These are phyloP conservation scores for Thelephora terrestris DNA, from an alignment of 1,284 basidiomycete species.

Conservation along the genomic window DNA sequence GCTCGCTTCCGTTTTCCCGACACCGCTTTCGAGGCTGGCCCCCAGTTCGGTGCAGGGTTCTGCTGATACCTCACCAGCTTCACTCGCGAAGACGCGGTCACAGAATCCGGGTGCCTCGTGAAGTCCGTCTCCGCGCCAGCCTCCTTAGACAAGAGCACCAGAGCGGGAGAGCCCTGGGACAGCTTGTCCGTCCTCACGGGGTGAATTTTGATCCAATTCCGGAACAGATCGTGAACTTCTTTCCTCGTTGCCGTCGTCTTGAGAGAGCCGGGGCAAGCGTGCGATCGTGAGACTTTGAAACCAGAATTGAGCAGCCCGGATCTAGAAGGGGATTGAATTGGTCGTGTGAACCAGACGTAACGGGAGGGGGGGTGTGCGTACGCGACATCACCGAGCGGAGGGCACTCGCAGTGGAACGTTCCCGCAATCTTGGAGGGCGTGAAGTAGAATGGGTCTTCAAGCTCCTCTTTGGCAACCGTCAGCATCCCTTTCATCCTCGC, in stretches of 20 bases:
- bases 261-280: slow-evolving; percentile 80
- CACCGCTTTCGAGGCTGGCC: slow-evolving; percentile 62
- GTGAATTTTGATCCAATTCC: slow-evolving; percentile 72
- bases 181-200: slow-evolving; percentile 83
- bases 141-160: slow-evolving; percentile 53
- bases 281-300: slow-evolving; percentile 80
- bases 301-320: slow-evolving; percentile 87
- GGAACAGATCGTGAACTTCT: slow-evolving; percentile 76
- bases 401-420: slow-evolving; percentile 75
- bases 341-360: background rate
- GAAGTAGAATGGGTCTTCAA: slow-evolving; percentile 83
- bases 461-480: slow-evolving; percentile 79
- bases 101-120: slow-evolving; percentile 55
- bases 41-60: slow-evolving; percentile 91
- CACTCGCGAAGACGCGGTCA: slow-evolving; percentile 47
- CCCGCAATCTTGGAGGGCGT: slow-evolving; percentile 78
- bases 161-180: slow-evolving; percentile 59
- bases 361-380: slow-evolving; percentile 31
- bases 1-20: slow-evolving; percentile 42
- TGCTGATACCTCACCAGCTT: slow-evolving; percentile 86
- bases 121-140: slow-evolving; percentile 68
- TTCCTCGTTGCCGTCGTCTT: slow-evolving; percentile 78
- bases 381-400: slow-evolving; percentile 66
- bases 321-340: slow-evolving; percentile 25
- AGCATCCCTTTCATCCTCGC: slow-evolving; percentile 94